phyloP scores from a whole-genome alignment of 2,329 filamentous ascomycete genomes.

The Aspergillus fumigatiaffinis region DNA sequence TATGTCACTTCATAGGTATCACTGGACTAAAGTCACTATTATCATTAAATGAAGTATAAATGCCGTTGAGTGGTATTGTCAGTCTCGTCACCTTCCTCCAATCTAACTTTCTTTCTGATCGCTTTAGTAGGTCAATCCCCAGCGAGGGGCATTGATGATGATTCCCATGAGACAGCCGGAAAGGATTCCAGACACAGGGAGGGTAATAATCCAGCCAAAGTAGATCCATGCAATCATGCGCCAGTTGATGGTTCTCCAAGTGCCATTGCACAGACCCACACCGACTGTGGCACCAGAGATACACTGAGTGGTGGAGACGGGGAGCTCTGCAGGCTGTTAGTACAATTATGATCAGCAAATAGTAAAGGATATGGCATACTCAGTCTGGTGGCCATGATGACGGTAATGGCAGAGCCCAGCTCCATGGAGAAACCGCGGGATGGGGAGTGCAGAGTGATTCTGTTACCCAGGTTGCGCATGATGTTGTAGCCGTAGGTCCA shows the following conservation, averaged over 20 bases:
- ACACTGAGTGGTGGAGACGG: slow-evolving; percentile 17
- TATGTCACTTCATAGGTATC: neutral
- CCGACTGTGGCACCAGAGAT: slow-evolving; percentile 17
- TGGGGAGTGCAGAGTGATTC: slow-evolving; percentile 16
- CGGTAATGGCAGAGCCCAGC: slow-evolving; percentile 13
- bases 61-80: neutral
- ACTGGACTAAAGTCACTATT: neutral
- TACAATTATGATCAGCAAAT: neutral
- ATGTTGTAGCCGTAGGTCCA: slow-evolving; percentile 21
- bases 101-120: no score
- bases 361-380: slow-evolving; percentile 2
- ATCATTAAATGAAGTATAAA: neutral
- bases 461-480: slow-evolving; percentile 18
- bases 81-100: neutral
- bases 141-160: slow-evolving; percentile 16
- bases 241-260: slow-evolving; percentile 19
- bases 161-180: slow-evolving; percentile 14
- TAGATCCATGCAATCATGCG: slow-evolving; percentile 20
- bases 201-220: slow-evolving; percentile 17
- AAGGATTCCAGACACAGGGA: slow-evolving; percentile 14
- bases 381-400: slow-evolving; percentile 15
- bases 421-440: slow-evolving; percentile 19
- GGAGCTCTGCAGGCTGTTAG: slow-evolving; percentile 9
- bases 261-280: slow-evolving; percentile 17
- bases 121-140: slow-evolving; percentile 6